A percentile compares a stretch with the other conserved stretches of the same genome.
Conservation (phyloP, 768 basidiomycete species). For the Gyrodon lividus region DNA sequence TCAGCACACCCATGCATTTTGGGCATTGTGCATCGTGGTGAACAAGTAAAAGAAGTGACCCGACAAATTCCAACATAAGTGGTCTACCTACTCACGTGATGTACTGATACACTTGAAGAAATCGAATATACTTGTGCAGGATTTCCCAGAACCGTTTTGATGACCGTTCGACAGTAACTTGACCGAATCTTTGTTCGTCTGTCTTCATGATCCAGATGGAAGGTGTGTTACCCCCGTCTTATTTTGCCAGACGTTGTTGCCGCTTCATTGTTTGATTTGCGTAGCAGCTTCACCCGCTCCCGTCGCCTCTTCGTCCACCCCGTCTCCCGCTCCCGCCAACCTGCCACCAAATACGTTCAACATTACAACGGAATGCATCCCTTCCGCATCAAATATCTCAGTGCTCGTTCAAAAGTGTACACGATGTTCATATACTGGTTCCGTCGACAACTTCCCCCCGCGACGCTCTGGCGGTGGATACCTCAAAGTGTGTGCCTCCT, state of each 20-base stretch:
- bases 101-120: not conserved
- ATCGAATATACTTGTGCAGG: not conserved
- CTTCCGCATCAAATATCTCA: slow-evolving; percentile 2
- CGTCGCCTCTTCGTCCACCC: slow-evolving; percentile 16
- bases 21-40: too few relatives aligned
- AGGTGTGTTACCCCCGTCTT: not conserved
- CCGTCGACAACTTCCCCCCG: slow-evolving; percentile 26
- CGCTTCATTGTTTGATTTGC: not conserved
- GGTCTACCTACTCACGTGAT: not conserved
- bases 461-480: slow-evolving; percentile 31
- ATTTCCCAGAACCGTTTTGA: not conserved
- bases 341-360: slow-evolving; percentile 19
- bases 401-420: slow-evolving; percentile 30
- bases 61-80: not conserved
- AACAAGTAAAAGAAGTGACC: not conserved
- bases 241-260: not conserved
- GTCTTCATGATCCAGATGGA: slow-evolving; percentile 1
- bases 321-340: slow-evolving; percentile 2
- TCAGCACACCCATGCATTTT: too few relatives aligned
- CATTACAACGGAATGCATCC: slow-evolving; percentile 17
- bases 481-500: slow-evolving; percentile 32
- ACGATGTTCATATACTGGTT: slow-evolving; percentile 31
- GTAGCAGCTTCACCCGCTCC: slow-evolving; percentile 8
- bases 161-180: not conserved
- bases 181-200: not conserved